Percentiles rank a stretch among this genome's conserved stretches.
phyloP scores from a whole-genome alignment of 2,329 filamentous ascomycete genomes.

The Hymenoscyphus albidus region DNA sequence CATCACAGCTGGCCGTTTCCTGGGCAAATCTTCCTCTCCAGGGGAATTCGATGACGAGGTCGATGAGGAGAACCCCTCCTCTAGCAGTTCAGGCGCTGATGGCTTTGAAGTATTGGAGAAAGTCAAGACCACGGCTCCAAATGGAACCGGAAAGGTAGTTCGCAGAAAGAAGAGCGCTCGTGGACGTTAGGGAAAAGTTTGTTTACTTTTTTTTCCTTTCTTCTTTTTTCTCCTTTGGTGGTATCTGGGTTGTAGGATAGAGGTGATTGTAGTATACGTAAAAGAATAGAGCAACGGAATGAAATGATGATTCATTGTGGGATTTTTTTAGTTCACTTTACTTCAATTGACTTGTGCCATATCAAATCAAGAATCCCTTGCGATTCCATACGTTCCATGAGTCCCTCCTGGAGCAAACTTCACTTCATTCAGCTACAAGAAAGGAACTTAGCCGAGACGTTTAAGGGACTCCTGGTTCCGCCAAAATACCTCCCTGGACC shows the following conservation, averaged over 20 bases:
- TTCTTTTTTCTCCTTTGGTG: neutral
- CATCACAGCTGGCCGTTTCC: conserved; percentile 49
- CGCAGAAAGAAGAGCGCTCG: conserved; percentile 30
- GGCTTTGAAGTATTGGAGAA: conserved; percentile 63
- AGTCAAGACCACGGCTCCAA: conserved; percentile 33
- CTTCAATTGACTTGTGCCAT: too few species aligned
- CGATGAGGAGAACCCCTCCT: conserved; percentile 49
- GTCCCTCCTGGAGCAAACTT: too few species aligned
- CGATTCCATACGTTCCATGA: too few species aligned
- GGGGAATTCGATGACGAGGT: conserved; percentile 39
- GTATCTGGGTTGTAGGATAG: neutral
- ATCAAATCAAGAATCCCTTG: too few species aligned
- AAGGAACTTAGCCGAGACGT: too few species aligned
- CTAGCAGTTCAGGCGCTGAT: conserved; percentile 54
- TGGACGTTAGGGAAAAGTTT: conserved; percentile 15
- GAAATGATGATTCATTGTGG: too few species aligned
- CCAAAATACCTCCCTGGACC: too few species aligned
- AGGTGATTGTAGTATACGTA: neutral
- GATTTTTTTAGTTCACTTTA: too few species aligned
- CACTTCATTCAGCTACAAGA: too few species aligned
- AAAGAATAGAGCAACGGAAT: neutral
- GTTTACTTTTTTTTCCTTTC: neutral
- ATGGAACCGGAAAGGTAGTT: conserved; percentile 29
- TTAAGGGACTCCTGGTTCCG: too few species aligned
- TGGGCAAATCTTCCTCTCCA: conserved; percentile 38